Conservation (phyloP, 83 land plant genomes). For the Larix sibirica region DNA sequence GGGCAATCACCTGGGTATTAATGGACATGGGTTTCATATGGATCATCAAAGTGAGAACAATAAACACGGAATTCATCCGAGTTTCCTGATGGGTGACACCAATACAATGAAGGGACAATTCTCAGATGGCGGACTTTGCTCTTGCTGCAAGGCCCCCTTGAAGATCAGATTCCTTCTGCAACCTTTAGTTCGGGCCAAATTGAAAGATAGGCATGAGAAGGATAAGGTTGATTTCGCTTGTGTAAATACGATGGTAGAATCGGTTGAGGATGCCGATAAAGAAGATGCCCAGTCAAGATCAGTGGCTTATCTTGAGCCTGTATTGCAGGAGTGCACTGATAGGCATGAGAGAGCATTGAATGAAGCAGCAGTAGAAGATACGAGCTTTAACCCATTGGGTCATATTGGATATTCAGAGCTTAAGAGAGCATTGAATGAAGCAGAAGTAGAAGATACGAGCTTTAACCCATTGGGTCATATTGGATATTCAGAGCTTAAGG, state of each 20-base stretch:
- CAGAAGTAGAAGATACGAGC: not conserved
- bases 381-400: slow-evolving; percentile 19
- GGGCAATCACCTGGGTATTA: not conserved
- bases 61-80: too few species aligned
- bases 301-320: slow-evolving; percentile 14
- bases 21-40: slow-evolving; percentile 1
- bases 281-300: slow-evolving; percentile 12
- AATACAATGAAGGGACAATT: too few species aligned
- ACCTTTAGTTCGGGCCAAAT: slow-evolving; percentile 11
- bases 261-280: slow-evolving; percentile 12
- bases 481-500: slow-evolving; percentile 49
- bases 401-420: slow-evolving; percentile 47
- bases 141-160: slow-evolving; percentile 43
- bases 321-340: slow-evolving; percentile 2
- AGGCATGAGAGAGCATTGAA: not conserved
- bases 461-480: slow-evolving; percentile 27
- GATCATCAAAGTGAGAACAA: not conserved
- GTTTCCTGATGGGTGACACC: too few species aligned
- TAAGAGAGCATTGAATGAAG: slow-evolving; percentile 24
- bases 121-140: slow-evolving; percentile 22
- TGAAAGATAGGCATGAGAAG: slow-evolving; percentile 14
- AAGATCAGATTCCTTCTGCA: slow-evolving; percentile 10
- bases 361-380: not conserved
- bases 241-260: not conserved
- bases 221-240: slow-evolving; percentile 14